Conservation (phyloP, 2,329 filamentous ascomycete genomes). For the Ampelomyces quisqualis region DNA sequence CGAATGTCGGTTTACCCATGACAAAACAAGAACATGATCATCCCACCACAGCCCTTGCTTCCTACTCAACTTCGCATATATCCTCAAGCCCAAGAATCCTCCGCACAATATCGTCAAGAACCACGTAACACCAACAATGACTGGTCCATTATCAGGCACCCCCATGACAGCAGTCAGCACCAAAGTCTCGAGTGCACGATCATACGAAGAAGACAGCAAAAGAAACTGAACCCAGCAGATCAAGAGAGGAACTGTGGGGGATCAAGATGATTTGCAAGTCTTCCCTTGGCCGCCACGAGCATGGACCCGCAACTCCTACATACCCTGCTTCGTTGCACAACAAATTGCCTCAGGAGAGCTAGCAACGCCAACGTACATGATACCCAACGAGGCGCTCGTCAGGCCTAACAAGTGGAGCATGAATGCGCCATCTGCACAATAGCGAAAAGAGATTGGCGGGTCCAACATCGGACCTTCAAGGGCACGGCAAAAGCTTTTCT, state of each 20-base stretch:
- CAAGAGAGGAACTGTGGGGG: too few species aligned
- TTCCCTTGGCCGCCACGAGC: not conserved
- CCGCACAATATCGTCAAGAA: constrained; percentile 23
- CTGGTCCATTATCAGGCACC: constrained; percentile 24
- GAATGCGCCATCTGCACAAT: too few species aligned
- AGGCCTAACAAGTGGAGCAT: too few species aligned
- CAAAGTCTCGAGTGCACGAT: too few species aligned
- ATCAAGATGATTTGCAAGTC: too few species aligned
- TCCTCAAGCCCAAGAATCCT: constrained; percentile 22
- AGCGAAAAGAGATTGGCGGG: too few species aligned
- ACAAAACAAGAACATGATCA: constrained; percentile 28
- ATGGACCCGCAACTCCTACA: not conserved
- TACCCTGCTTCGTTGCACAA: not conserved
- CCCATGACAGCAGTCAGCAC: constrained; percentile 12
- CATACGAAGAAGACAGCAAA: too few species aligned
- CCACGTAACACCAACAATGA: constrained; percentile 31
- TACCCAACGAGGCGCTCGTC: not conserved
- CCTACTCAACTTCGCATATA: constrained; percentile 32
- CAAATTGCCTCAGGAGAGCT: not conserved
- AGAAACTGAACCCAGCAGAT: too few species aligned
- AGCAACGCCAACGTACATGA: not conserved
- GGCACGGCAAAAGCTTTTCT: too few species aligned
- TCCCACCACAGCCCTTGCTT: constrained; percentile 34
- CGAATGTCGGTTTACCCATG: constrained; percentile 19
- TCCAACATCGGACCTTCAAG: too few species aligned